Percentiles rank a stretch among this genome's conserved stretches.
Conservation (phyloP, 495 filamentous ascomycete genomes). For the Lasiosphaeria hispida region DNA sequence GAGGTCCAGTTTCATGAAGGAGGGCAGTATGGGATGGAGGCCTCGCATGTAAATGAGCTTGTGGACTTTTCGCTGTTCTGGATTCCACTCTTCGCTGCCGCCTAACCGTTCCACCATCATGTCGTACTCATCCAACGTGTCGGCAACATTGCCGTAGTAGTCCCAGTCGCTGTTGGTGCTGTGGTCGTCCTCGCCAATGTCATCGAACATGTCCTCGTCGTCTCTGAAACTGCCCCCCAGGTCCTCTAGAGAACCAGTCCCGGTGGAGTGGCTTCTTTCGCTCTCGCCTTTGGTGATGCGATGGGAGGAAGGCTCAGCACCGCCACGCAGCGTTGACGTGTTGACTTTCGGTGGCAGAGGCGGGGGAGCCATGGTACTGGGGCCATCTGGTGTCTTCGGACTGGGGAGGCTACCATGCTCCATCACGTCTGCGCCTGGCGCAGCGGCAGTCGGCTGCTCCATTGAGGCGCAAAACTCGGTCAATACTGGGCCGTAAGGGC, state of each 20-base stretch:
- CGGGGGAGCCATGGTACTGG: too few relatives aligned
- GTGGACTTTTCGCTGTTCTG: slow-evolving; percentile 28
- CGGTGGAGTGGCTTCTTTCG: too few relatives aligned
- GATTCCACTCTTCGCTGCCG: slow-evolving; percentile 27
- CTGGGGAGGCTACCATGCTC: too few relatives aligned
- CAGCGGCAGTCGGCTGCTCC: too few relatives aligned
- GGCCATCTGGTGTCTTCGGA: too few relatives aligned
- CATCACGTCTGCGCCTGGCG: too few relatives aligned
- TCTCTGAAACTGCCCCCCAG: background rate
- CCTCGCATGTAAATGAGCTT: slow-evolving; percentile 32
- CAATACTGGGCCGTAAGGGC: too few relatives aligned
- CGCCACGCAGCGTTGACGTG: too few relatives aligned
- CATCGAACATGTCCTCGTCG: background rate
- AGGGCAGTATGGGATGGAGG: slow-evolving; percentile 32
- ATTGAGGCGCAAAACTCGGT: too few relatives aligned
- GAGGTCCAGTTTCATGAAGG: slow-evolving; percentile 27
- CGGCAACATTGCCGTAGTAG: slow-evolving; percentile 19
- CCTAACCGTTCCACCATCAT: slow-evolving; percentile 14
- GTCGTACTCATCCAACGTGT: slow-evolving; percentile 21
- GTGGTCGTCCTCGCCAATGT: slow-evolving; percentile 13
- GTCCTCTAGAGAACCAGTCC: background rate
- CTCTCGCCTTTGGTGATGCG: too few relatives aligned
- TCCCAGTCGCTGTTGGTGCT: slow-evolving; percentile 30
- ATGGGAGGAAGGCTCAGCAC: too few relatives aligned
- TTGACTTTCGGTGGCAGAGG: too few relatives aligned